Evolutionary conservation across 2,329 filamentous ascomycete genomes (phyloP).

Genomic region (Cyanodermella asteris): DNA sequence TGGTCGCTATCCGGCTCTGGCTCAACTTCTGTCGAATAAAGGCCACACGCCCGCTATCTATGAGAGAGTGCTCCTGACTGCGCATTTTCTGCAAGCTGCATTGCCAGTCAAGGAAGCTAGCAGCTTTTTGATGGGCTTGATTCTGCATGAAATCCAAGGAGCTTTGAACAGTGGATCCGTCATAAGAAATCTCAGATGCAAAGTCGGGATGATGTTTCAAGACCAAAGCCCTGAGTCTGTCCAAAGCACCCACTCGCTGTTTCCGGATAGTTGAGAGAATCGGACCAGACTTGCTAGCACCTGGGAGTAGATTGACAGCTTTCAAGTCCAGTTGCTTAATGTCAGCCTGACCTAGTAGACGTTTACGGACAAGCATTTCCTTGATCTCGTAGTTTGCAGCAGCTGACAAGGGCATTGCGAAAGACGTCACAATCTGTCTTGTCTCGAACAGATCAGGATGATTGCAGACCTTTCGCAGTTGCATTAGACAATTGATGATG

Average conservation of each 20-base stretch:
- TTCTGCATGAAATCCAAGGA: conserved; percentile 55
- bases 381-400: conserved; percentile 51
- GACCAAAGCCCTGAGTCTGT: conserved; percentile 43
- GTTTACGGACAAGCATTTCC: conserved; percentile 45
- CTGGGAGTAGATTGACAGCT: conserved; percentile 60
- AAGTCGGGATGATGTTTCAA: no score
- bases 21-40: conserved; percentile 49
- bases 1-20: no score
- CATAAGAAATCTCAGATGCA: no score
- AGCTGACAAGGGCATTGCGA: conserved; percentile 68
- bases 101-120: conserved; percentile 60
- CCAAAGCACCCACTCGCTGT: conserved; percentile 47
- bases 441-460: conserved; percentile 95
- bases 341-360: conserved; percentile 37
- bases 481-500: conserved; percentile 97
- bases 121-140: conserved; percentile 42
- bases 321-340: conserved; percentile 47
- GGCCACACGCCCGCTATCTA: no score
- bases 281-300: conserved; percentile 45
- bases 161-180: conserved; percentile 45
- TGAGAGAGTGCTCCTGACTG: conserved; percentile 55
- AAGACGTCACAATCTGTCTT: conserved; percentile 87
- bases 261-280: conserved; percentile 28
- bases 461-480: conserved; percentile 92
- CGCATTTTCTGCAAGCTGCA: conserved; percentile 64